Evolutionary conservation across 2,329 filamentous ascomycete genomes (phyloP).

Genomic region (Xylaria sp.): DNA sequence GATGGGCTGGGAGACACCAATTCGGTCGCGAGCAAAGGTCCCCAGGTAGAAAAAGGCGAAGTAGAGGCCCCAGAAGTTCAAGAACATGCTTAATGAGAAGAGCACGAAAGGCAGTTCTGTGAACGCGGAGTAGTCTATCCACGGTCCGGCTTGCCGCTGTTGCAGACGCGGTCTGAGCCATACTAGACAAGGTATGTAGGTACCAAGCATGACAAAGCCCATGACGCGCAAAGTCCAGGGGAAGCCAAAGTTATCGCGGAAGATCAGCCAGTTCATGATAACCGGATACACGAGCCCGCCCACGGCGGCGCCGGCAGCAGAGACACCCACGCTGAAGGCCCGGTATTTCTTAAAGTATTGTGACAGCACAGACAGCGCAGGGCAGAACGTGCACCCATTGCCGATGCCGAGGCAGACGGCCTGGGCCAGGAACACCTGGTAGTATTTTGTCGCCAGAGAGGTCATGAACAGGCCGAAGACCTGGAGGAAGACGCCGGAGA

Average conservation of each 20-base stretch:
- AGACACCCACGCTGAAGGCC: slow-evolving; percentile 60
- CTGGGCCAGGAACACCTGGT: slow-evolving; percentile 59
- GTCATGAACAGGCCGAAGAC: slow-evolving; percentile 52
- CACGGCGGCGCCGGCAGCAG: slow-evolving; percentile 62
- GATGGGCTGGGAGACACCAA: no score
- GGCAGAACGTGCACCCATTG: no score
- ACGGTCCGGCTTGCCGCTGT: slow-evolving; percentile 53
- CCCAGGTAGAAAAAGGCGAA: slow-evolving; percentile 60
- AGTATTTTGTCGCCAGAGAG: slow-evolving; percentile 50
- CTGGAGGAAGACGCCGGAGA: slow-evolving; percentile 46
- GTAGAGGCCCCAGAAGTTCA: slow-evolving; percentile 53
- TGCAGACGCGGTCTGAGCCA: slow-evolving; percentile 48
- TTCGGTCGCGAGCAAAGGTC: no score
- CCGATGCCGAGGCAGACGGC: slow-evolving; percentile 59
- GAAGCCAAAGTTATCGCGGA: slow-evolving; percentile 60
- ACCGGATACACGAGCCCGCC: slow-evolving; percentile 63
- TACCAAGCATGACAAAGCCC: slow-evolving; percentile 49
- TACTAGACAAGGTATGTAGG: no score
- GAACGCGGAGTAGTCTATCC: slow-evolving; percentile 60
- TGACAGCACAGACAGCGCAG: slow-evolving; percentile 65
- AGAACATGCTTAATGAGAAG: slow-evolving; percentile 53
- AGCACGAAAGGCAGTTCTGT: slow-evolving; percentile 57
- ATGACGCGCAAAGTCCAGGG: slow-evolving; percentile 53
- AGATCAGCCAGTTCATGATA: slow-evolving; percentile 59
- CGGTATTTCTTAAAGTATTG: slow-evolving; percentile 65